Base-by-base conservation (phyloP, 2,329 filamentous ascomycete genomes). In the Parascedosporium putredinis region DNA sequence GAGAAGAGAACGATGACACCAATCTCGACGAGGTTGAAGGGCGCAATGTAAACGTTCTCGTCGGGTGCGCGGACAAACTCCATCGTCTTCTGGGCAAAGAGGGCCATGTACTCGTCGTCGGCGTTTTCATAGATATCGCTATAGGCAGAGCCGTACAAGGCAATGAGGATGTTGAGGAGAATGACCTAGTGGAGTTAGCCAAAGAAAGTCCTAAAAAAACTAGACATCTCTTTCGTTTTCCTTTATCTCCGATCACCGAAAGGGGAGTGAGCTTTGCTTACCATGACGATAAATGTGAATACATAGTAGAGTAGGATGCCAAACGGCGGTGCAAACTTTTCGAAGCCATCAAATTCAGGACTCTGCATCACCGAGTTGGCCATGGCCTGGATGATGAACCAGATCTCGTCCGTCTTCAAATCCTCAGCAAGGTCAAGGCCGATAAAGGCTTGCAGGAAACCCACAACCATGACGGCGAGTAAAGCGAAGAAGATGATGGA, bases 271-370 rank as follows among this genome's bases (percentile, higher is more conserved):
- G 12, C 4, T 2, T 4, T 16, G 62, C 71, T 57, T 58, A 93
- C 90, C 85, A 95, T 96, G 60, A 98, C 86, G 34, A 97, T 83
- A 61, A 98, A 98, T 16, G 91, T 95, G 66, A 96, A 98, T 62
- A 94, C 79, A 70, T 98, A 98, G 71, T 98, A 98, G 8, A 98
- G 82, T 27, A 96, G 86, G 47, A 95, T 78, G 7, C 93, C 93
- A 64, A 96, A 98, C 0, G 93, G 93, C 10, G 86, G 89, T 20
- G 86, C 87, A 62, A 97, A 98, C 22, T 83, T 77, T 56, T 96
- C 89, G 60, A 97, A 97, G 1, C 84, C 86, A 4, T 67, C 73
- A 59, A 98, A 97, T 56, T 97, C 90, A 0, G 93, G 93, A 46
- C 82, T 87, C 63, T 90, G 86, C 82, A 98, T 88, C 49, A 98